phyloP scores from a whole-genome alignment of 371 early-diverging fungal species.

The Smittium culicis region DNA sequence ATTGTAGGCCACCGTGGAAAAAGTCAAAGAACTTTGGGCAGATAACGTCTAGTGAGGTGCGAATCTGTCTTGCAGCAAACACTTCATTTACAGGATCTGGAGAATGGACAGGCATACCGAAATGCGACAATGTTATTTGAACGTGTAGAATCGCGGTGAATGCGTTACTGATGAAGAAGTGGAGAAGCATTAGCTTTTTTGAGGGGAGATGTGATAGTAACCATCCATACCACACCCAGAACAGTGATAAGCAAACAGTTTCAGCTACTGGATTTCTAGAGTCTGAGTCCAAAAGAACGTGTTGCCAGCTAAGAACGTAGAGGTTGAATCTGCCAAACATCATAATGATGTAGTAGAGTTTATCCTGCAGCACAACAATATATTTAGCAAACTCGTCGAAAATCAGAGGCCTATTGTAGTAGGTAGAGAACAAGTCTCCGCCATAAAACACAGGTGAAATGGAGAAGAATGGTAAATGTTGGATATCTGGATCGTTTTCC shows the following conservation, averaged over 20 bases:
- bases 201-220: slow-evolving; percentile 53
- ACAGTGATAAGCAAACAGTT: slow-evolving; percentile 47
- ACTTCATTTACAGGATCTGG: slow-evolving; percentile 48
- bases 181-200: slow-evolving; percentile 44
- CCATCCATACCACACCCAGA: slow-evolving; percentile 64
- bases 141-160: slow-evolving; percentile 77
- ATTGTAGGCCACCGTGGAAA: slow-evolving; percentile 95
- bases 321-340: slow-evolving; percentile 86
- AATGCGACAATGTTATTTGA: slow-evolving; percentile 91
- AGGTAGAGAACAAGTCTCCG: slow-evolving; percentile 73
- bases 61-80: slow-evolving; percentile 68
- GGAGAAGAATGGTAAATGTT: slow-evolving; percentile 90
- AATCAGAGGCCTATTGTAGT: slow-evolving; percentile 61
- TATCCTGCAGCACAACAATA: slow-evolving; percentile 69
- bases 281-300: slow-evolving; percentile 41
- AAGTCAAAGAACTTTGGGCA: slow-evolving; percentile 90
- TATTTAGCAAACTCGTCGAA: slow-evolving; percentile 63
- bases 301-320: slow-evolving; percentile 56
- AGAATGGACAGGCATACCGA: slow-evolving; percentile 84
- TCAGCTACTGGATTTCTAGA: slow-evolving; percentile 63
- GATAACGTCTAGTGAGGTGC: slow-evolving; percentile 94
- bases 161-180: slow-evolving; percentile 63
- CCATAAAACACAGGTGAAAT: slow-evolving; percentile 59
- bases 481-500: slow-evolving; percentile 93
- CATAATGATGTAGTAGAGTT: slow-evolving; percentile 70